Conservation (phyloP, 2,329 filamentous ascomycete species). For the Paecilomyces niveus region DNA sequence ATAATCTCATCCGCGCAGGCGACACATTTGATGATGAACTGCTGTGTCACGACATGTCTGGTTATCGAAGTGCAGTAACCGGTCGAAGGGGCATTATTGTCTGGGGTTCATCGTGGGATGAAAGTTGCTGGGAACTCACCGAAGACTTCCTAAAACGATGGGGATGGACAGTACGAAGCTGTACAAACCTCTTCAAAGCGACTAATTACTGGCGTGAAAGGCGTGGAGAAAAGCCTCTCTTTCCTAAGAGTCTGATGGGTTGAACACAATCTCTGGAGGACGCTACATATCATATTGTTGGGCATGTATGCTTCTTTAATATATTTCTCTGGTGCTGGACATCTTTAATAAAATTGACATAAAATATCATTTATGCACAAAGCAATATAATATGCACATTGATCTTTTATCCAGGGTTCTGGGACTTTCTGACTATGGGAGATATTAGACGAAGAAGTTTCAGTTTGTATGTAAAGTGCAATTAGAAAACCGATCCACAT, state of each 20-base stretch:
- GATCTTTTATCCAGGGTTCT: not conserved
- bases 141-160: conserved; percentile 29
- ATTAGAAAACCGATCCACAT: too few species aligned
- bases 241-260: not conserved
- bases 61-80: conserved; percentile 14
- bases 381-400: not conserved
- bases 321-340: not conserved
- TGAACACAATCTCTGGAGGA: not conserved
- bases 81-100: conserved; percentile 18
- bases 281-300: not conserved
- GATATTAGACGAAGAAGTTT: not conserved
- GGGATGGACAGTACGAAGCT: conserved; percentile 28
- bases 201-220: conserved; percentile 29
- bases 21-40: conserved; percentile 29
- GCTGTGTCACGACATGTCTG: conserved; percentile 30
- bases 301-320: not conserved
- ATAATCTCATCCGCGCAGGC: conserved; percentile 26
- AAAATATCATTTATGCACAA: not conserved
- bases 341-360: not conserved
- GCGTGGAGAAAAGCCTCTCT: conserved; percentile 23
- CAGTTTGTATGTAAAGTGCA: not conserved
- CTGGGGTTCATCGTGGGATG: conserved; percentile 32
- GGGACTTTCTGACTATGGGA: too few species aligned
- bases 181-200: conserved; percentile 20
- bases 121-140: conserved; percentile 31